Conservation (phyloP, 176 grass and related monocot genomes). For the Ensete glaucum region DNA sequence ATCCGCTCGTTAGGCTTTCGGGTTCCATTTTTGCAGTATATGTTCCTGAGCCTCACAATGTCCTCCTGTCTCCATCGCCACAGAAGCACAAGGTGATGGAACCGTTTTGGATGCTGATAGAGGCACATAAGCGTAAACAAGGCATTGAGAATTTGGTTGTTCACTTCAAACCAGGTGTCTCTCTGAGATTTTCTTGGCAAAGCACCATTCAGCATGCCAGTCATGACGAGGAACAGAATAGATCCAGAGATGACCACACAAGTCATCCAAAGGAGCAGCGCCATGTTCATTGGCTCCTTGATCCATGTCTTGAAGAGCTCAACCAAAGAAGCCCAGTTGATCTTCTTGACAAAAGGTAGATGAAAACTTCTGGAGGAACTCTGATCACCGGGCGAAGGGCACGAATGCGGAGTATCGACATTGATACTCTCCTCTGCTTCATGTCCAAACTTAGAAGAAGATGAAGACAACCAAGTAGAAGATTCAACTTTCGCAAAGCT, state of each 20-base stretch:
- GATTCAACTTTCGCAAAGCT: neutral
- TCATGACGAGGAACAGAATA: conserved; percentile 9
- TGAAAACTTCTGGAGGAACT: neutral
- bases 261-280: neutral
- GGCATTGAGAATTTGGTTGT: conserved; percentile 15
- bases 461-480: neutral
- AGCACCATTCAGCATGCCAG: conserved; percentile 10
- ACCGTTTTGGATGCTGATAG: conserved; percentile 15
- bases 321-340: neutral
- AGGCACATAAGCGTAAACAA: conserved; percentile 18
- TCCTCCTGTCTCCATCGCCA: neutral
- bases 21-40: conserved; percentile 9
- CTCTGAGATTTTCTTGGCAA: conserved; percentile 6
- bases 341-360: neutral
- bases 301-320: conserved; percentile 7
- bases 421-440: neutral
- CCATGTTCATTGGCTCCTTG: conserved; percentile 10
- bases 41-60: neutral
- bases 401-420: neutral
- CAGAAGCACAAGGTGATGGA: conserved; percentile 8
- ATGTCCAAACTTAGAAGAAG: neutral
- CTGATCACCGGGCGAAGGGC: neutral
- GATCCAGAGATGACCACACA: conserved; percentile 4
- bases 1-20: conserved; percentile 9
- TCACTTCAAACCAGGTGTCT: conserved; percentile 15